These are phyloP conservation scores for Wallemia mellicola DNA, from an alignment of 1,284 basidiomycete genomes.

Conservation along the genomic window DNA sequence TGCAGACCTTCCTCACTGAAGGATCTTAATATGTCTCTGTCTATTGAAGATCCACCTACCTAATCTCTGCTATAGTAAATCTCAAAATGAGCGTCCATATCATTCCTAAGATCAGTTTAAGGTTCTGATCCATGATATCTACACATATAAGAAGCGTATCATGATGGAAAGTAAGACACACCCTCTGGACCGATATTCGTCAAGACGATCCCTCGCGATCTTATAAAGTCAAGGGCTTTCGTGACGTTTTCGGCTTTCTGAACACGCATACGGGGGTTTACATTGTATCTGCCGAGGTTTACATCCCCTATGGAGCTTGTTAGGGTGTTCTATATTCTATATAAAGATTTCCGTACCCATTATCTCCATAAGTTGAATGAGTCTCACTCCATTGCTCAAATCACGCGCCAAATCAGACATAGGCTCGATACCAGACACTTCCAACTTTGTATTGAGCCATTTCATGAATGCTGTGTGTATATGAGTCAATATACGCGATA, in stretches of 20 bases:
- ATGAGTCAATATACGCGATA: neutral
- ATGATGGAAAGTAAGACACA: slow-evolving; percentile 8
- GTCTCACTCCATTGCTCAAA: slow-evolving; percentile 72
- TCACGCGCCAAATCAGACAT: slow-evolving; percentile 72
- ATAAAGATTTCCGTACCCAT: slow-evolving; percentile 36
- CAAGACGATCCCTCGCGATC: slow-evolving; percentile 70
- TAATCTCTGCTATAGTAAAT: slow-evolving; percentile 94
- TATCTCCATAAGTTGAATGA: slow-evolving; percentile 84
- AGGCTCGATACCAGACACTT: slow-evolving; percentile 50
- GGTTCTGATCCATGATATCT: slow-evolving; percentile 94
- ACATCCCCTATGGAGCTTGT: slow-evolving; percentile 26
- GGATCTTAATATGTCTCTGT: neutral
- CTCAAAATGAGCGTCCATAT: slow-evolving; percentile 93
- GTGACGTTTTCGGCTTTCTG: slow-evolving; percentile 97
- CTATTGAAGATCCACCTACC: slow-evolving; percentile 24
- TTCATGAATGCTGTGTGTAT: neutral
- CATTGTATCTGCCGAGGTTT: slow-evolving; percentile 70
- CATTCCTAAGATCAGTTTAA: slow-evolving; percentile 70
- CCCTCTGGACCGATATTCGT: slow-evolving; percentile 94
- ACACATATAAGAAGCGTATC: slow-evolving; percentile 1
- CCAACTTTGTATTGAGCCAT: slow-evolving; percentile 87
- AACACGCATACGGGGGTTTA: slow-evolving; percentile 59
- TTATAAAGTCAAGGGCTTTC: slow-evolving; percentile 82
- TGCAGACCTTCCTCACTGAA: slow-evolving; percentile 79
- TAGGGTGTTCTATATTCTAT: slow-evolving; percentile 3